Evolutionary conservation across 495 filamentous ascomycete species (phyloP), one percentile per base, ranked within the genome.

Genomic region (Penicillium cataractarum): DNA sequence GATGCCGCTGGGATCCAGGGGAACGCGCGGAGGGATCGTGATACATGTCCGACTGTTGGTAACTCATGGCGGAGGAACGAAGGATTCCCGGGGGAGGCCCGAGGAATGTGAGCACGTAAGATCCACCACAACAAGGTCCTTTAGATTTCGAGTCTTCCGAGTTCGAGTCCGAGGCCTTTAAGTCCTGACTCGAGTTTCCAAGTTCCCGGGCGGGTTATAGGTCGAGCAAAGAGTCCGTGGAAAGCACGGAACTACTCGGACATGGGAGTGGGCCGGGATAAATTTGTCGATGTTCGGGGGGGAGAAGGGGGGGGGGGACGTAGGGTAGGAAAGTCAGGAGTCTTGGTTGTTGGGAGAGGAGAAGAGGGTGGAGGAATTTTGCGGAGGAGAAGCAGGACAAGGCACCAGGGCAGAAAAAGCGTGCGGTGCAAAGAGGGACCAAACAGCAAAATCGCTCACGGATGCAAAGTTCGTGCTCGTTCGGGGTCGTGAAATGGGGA

Each of bases 1-100:
- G 83, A 69, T 86, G 85, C 64, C 85, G 83, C 67, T 85, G 85
- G 53, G 84, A 83, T 63, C 83, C 83, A 59, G 85, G 85, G 63
- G 85, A 87, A 66, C 85, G 85, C 71, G 84, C 81, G 44, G 83
- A 78, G 33, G 81, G 74, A 67, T 82, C 84, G 78, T 86, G 84
- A 80, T 86, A 87, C 81, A 86, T 86, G 63, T 84, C 82, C 74
- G 82, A 78, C 73, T 84, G 85, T 74, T 84, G 83, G 77, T 83
- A 83, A 81, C 82, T 87, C 72, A 74, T 83, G 64, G 72, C 67
- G 22, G 73, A 72, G 46, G 67, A 76, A 61, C 66, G 71, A 62
- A 60, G 40, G 64, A 72, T 71, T 77, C 73, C 68, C 62, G 67
- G 65, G 63, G 61, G 67, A 59, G 51, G n/a, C n/a, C 74, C 63